Percentiles rank a stretch among this genome's conserved stretches.
Conservation (phyloP, 257 asterid species). For the Solanum ossicruentum region DNA sequence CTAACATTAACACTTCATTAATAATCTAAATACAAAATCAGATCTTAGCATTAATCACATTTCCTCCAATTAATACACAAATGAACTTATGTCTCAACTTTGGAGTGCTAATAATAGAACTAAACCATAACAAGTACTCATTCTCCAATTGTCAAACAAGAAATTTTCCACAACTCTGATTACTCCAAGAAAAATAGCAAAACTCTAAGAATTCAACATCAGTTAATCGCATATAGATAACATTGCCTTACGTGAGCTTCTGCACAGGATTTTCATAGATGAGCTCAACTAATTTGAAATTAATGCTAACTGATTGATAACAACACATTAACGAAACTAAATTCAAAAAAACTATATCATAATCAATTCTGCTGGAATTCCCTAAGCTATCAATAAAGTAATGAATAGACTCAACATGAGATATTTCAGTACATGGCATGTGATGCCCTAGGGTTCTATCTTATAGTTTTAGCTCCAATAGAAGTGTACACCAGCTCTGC, state of each 20-base stretch:
- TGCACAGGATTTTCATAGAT: neutral
- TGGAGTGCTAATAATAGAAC: neutral
- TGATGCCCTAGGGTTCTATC: no score
- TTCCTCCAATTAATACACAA: neutral
- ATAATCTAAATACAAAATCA: neutral
- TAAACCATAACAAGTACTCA: neutral
- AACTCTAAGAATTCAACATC: neutral
- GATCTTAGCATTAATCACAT: neutral
- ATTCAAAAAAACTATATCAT: constrained; percentile 23
- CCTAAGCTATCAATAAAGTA: constrained; percentile 81
- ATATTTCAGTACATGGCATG: no score
- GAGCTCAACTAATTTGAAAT: neutral
- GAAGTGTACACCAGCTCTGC: no score
- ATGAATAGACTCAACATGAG: constrained; percentile 40
- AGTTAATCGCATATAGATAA: neutral
- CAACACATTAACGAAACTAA: neutral
- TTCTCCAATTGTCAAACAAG: neutral
- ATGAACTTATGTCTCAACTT: neutral
- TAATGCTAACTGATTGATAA: neutral
- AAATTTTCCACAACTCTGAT: neutral
- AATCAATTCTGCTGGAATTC: constrained; percentile 67
- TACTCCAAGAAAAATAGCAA: neutral
- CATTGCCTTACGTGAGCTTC: neutral
- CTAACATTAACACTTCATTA: neutral
- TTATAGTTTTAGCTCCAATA: no score